These are phyloP conservation scores for Pseudonitzschia pungens DNA, from an alignment of 108 stramenopile genomes.

Conservation along the genomic window DNA sequence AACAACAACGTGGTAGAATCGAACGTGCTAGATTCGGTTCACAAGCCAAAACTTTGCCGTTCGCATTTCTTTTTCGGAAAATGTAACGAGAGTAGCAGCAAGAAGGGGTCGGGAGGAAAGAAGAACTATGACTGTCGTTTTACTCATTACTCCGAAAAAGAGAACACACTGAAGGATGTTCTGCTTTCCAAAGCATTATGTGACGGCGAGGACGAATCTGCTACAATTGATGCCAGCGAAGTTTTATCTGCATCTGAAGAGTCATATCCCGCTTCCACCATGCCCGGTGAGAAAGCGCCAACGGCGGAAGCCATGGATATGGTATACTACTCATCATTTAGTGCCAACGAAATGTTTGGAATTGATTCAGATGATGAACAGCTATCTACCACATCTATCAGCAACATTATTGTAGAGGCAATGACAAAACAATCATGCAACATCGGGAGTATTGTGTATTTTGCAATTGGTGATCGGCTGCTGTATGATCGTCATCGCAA, in stretches of 20 bases:
- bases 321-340: conserved; percentile 32
- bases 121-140: conserved; percentile 11
- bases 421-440: conserved; percentile 26
- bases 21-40: neutral
- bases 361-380: conserved; percentile 4
- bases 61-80: conserved; percentile 23
- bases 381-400: conserved; percentile 3
- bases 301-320: conserved; percentile 38
- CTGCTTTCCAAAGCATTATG: neutral
- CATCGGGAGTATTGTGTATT: conserved; percentile 45
- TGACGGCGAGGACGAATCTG: conserved; percentile 7
- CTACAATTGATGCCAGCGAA: neutral
- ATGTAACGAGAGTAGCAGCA: conserved; percentile 7
- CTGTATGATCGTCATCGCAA: conserved; percentile 57
- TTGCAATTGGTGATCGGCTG: conserved; percentile 32
- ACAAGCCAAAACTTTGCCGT: conserved; percentile 16
- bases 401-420: conserved; percentile 17
- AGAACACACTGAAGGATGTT: conserved; percentile 15
- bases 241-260: conserved; percentile 5
- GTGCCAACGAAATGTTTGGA: neutral
- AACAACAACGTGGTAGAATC: neutral
- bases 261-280: neutral
- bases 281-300: neutral
- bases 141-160: conserved; percentile 9
- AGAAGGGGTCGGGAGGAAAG: conserved; percentile 7